Base-by-base conservation (phyloP, 805 yeast genomes). In the Pichia cephalocereana region DNA sequence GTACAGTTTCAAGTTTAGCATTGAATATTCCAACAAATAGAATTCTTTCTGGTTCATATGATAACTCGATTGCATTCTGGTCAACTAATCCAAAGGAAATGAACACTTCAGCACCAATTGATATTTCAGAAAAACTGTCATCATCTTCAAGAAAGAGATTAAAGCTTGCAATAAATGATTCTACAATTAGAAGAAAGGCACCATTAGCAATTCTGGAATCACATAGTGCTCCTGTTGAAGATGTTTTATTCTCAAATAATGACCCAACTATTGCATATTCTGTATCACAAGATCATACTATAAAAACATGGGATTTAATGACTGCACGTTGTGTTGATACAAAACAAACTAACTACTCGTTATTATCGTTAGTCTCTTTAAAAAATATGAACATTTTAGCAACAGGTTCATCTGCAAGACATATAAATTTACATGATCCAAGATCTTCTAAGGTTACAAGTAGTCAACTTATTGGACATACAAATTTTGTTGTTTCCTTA, bases 321-420 rank as follows among this genome's bases (percentile, higher is more conserved):
- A 90, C 97, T 2, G 72, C 86, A 12, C 77, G 86, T 54, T 80
- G 88, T 58, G 84, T 93, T 30, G 96, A 89, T 62, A 86, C 97
- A 5, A 83, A 85, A 66, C 77, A 85, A 19, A 89, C 98, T 0
- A 85, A 90, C 14, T 90, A 78, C 65, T 83, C 98, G 11, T 72
- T 93, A 53, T 73, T 90, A 41, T 86, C 96, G 0, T 67, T 90
- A 30, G 71, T 81, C 31, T 82, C 82, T 55, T 70, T 93, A 52
- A 79, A 86, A 8, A 72, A 77, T 45, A 69, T 82, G 46, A 78
- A 86, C 52, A 70, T 93, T 47, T 68, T 93, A 31, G 96, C 90
- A 9, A 79, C 91, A 49, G 99, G 99, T n/a, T 88, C 97, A 1
- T 83, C 96, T 12, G 97, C 97, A n/a, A 83, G 99, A 67, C 98